phyloP scores from a whole-genome alignment of 2,329 filamentous ascomycete species.

The Lachnum nothofagi region DNA sequence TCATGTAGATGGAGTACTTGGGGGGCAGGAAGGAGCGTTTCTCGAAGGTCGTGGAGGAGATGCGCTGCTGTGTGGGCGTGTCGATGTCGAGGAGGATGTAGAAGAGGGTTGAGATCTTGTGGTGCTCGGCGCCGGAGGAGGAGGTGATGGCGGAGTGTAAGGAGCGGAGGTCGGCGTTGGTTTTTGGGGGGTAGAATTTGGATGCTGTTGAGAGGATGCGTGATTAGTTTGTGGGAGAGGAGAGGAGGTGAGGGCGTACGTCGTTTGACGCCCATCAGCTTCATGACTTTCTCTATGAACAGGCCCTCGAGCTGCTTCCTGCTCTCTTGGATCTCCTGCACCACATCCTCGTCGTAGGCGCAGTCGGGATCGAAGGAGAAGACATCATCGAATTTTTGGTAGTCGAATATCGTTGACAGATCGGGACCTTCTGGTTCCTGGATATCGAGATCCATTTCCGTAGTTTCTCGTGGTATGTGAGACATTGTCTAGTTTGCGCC shows the following conservation, averaged over 20 bases:
- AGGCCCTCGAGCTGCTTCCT: slow-evolving; percentile 66
- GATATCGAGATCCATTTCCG: background rate
- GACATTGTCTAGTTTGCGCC: background rate
- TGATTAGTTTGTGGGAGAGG: slow-evolving; percentile 7
- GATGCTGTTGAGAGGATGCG: slow-evolving; percentile 37
- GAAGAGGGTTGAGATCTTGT: slow-evolving; percentile 78
- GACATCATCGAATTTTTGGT: slow-evolving; percentile 61
- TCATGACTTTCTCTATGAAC: slow-evolving; percentile 75
- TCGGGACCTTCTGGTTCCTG: background rate
- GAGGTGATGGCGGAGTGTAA: slow-evolving; percentile 67
- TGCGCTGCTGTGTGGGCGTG: slow-evolving; percentile 36
- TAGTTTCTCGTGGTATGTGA: background rate
- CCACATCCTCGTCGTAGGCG: slow-evolving; percentile 55
- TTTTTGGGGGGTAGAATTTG: slow-evolving; percentile 70
- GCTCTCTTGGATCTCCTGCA: slow-evolving; percentile 59
- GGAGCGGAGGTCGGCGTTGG: slow-evolving; percentile 59
- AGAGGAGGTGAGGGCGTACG: slow-evolving; percentile 43
- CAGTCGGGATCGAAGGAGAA: slow-evolving; percentile 58
- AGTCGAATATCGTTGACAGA: slow-evolving; percentile 50
- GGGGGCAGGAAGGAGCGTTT: slow-evolving; percentile 60
- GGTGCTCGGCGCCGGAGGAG: slow-evolving; percentile 60
- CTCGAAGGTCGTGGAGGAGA: slow-evolving; percentile 54
- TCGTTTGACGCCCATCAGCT: slow-evolving; percentile 63
- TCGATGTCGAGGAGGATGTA: slow-evolving; percentile 74
- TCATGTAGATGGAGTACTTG: slow-evolving; percentile 75